Base-by-base conservation (phyloP, 2,329 filamentous ascomycete species). In the Pestalotiopsis sp. region DNA sequence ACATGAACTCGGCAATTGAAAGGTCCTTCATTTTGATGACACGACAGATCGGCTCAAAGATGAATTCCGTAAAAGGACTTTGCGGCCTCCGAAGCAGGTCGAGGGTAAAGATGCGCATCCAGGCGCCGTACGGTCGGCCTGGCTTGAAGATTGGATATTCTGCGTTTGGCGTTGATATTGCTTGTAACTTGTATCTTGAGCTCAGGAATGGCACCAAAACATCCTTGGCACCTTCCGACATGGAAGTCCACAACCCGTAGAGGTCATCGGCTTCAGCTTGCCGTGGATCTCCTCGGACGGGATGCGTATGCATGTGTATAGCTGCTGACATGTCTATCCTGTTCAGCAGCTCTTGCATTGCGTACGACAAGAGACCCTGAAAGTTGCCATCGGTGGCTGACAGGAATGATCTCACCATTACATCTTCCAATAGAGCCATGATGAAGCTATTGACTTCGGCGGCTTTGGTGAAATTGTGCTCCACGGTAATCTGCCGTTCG, bases 321-420 rank as follows among this genome's bases (percentile, higher is more conserved):
- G 87, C 88, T 12, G 87, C 83, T 69, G 86, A 90, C 75, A 98
- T 91, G 36, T 92, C 91, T 75, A 92, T 93, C 72, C 91, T 90
- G 59, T 91, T 90, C 3, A 98, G 86, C 56, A 98, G 86, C 75
- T 97, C 92, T 79, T 99, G 96, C 90, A 99, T 98, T 2, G 92
- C 93, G 80, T 93, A 99, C 1, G 95, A 95, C 20, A 99, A 85
- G 77, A 97, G 97, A 0, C 94, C 95, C 79, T 98, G 96, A 5
- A 94, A 87, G 72, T 90, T 91, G 2, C 94, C 92, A 77, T 98
- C 97, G 0, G 92, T 96, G 1, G 93, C 92, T 1, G 95, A 97
- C 58, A 97, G 84, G 76, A 99, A 99, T 0, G 95, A 92, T 70
- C 95, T 94, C 31, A 98, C 94, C 12, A 99, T 84, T 7, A 97